Evolutionary conservation across 345 rosid species (phyloP), one percentile per base, ranked within the genome.

Genomic region (Ailanthus altissimus): DNA sequence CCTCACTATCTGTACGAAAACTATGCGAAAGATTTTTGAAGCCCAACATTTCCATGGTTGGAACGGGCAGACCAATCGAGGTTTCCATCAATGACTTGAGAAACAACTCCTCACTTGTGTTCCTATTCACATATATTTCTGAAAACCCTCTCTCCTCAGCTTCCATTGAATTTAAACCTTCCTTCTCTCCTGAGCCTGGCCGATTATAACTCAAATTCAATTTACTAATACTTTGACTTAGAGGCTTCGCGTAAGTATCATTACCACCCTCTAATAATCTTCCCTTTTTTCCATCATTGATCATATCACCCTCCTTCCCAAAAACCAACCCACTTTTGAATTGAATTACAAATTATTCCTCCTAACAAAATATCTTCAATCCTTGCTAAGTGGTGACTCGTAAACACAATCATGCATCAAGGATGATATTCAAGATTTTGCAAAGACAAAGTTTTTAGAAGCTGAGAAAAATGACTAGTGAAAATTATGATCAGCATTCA

Each of bases 91-190:
- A 77, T 5, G 90, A 84, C 77, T 87, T 89, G 42, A 91, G 62
- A 77, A 89, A 91, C 80, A 89, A 45, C 73, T 91, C 95, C 79
- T 91, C 91, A 72, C 91, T 91, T 18, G 93, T 75, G 61, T 91
- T 89, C 75, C 91, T 85, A 58, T 32, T 32, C 38, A 32, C 38
- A 32, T 78, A 86, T 76, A 84, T 49, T 38, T 87, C 92, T 8
- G 87, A 76, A 63, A 82, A 75, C 50, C 85, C 90, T 72, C 84
- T 85, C 66, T 86, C 94, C 21, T 89, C 90, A 14, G 81, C 79
- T 66, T 83, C 89, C 88, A 83, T 81, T 32, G 38, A 32, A 32
- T 32, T 32, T 60, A 3, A 75, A 20, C 56, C 61, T 60, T 65
- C 77, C 47, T 86, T 84, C 13, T 82, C 79, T 53, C 71, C 84